These are phyloP conservation scores for Hypomontagnella submonticulosa DNA, from an alignment of 495 filamentous ascomycete genomes.

Conservation along the genomic window DNA sequence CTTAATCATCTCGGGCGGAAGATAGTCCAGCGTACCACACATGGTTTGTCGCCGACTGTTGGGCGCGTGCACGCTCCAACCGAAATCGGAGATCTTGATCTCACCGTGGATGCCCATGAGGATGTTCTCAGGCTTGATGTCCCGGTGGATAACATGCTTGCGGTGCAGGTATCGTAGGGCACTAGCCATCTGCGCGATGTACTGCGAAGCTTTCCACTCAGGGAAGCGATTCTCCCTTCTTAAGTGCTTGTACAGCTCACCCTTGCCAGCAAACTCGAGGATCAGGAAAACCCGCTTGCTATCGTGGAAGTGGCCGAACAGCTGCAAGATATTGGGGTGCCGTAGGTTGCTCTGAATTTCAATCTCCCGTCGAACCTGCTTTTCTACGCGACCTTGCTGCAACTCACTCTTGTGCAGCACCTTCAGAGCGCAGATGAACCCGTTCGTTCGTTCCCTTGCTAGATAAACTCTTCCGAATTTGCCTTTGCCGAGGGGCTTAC, in stretches of 20 bases:
- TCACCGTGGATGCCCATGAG: slow-evolving; percentile 96
- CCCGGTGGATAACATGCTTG: slow-evolving; percentile 98
- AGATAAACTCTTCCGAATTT: slow-evolving; percentile 98
- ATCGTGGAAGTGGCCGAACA: slow-evolving; percentile 98
- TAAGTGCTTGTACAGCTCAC: slow-evolving; percentile 97
- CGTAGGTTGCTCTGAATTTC: slow-evolving; percentile 97
- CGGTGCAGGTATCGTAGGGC: slow-evolving; percentile 92
- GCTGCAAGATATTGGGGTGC: slow-evolving; percentile 93
- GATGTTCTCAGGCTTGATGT: slow-evolving; percentile 99
- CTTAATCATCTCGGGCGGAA: slow-evolving; percentile 97
- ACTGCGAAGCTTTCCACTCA: slow-evolving; percentile 96
- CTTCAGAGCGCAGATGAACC: slow-evolving; percentile 96
- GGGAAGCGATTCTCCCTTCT: slow-evolving; percentile 87
- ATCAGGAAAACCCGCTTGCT: slow-evolving; percentile 96
- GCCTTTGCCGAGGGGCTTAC: slow-evolving; percentile 93
- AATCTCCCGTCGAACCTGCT: slow-evolving; percentile 95
- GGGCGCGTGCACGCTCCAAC: slow-evolving; percentile 97
- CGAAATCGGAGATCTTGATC: slow-evolving; percentile 98
- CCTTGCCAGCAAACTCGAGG: slow-evolving; percentile 93
- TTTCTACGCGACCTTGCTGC: slow-evolving; percentile 88
- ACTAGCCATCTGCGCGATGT: slow-evolving; percentile 98
- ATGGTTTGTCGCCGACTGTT: slow-evolving; percentile 94
- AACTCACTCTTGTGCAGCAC: slow-evolving; percentile 96
- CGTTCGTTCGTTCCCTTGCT: slow-evolving; percentile 85
- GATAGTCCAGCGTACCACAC: slow-evolving; percentile 96